Base-by-base conservation (phyloP, 495 filamentous ascomycete genomes). In the Xylaria grammica region DNA sequence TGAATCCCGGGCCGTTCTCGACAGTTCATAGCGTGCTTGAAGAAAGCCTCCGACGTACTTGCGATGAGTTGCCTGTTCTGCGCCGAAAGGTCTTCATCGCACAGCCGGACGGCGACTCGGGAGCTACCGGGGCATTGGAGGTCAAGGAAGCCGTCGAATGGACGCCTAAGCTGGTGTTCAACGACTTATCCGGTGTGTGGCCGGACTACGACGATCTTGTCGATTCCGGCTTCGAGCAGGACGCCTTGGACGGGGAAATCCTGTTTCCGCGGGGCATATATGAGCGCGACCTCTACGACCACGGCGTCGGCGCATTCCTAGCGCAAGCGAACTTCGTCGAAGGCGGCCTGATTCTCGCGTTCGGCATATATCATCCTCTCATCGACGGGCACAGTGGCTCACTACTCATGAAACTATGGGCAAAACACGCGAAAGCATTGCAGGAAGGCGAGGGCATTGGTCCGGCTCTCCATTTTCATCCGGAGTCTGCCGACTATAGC, bases 251-350 rank as follows among this genome's bases (percentile, higher is more conserved):
- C 4, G 52, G 29, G 3, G 22, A 13, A 3, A 8, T 27, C 1
- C 7, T 53, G 1, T 30, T 36, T 17, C 29, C 50, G 8, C 30
- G 17, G 26, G 50, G 30, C 0, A 53, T 53, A 2, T n/a, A 27
- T 27, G 29, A 29, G 27, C n/a, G 36, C 2, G 50, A 53, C n/a
- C 27, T 53, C 2, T 7, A 36, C 2, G 11, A 34, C 0, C 2
- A 53, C 3, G 50, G 50, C 11, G 50, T 29, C n/a, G 4, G 7
- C 10, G 50, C 30, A 17, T 8, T 53, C 5, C 1, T 53, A 2
- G 29, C 50, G 4, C 63, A 65, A 45, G 60, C 58, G 27, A 65
- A 56, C 50, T 70, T 65, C 48, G 34, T 65, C 2, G 17, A 60
- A 22, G 63, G 63, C 6, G 63, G 63, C 20, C 48, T 65, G 4